phyloP scores from a whole-genome alignment of 2,329 filamentous ascomycete genomes.

The Nemania sp. region DNA sequence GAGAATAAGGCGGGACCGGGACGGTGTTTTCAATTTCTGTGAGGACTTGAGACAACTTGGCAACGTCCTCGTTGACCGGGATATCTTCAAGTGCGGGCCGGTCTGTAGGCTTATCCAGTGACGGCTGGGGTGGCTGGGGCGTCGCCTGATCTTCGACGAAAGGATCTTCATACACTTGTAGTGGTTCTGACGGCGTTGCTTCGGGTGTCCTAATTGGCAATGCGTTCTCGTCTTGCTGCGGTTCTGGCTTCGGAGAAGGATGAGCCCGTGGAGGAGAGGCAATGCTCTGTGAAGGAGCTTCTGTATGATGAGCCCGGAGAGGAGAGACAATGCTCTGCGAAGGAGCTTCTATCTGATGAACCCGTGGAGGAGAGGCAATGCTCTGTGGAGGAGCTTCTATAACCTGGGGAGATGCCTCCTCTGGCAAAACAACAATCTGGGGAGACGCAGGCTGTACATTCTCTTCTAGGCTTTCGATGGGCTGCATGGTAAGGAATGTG shows the following conservation, averaged over 20 bases:
- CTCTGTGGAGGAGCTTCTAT: slow-evolving; percentile 24
- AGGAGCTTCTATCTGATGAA: slow-evolving; percentile 4
- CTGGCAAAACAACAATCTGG: slow-evolving; percentile 40
- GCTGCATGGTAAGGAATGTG: slow-evolving; percentile 55
- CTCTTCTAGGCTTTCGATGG: slow-evolving; percentile 45
- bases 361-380: slow-evolving; percentile 42
- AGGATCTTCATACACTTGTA: slow-evolving; percentile 68
- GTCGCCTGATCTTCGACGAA: slow-evolving; percentile 54
- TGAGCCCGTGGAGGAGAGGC: slow-evolving; percentile 41
- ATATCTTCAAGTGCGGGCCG: slow-evolving; percentile 62
- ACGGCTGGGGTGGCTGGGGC: slow-evolving; percentile 53
- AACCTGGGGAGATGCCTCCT: slow-evolving; percentile 40
- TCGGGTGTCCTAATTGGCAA: slow-evolving; percentile 26
- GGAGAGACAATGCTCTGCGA: slow-evolving; percentile 40
- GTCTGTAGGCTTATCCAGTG: slow-evolving; percentile 43
- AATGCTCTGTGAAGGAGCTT: slow-evolving; percentile 27
- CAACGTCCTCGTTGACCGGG: slow-evolving; percentile 61
- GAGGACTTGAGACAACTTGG: slow-evolving; percentile 37
- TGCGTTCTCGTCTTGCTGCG: slow-evolving; percentile 21
- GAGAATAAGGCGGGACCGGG: slow-evolving; percentile 38
- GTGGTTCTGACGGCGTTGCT: slow-evolving; percentile 43
- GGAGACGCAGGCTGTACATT: slow-evolving; percentile 32
- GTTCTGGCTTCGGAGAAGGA: slow-evolving; percentile 40
- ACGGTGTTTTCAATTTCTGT: slow-evolving; percentile 28
- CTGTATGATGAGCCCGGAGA: slow-evolving; percentile 27